Percentiles rank a stretch among this genome's conserved stretches.
Conservation (phyloP, 805 yeast species). For the Wickerhamomyces bovis region DNA sequence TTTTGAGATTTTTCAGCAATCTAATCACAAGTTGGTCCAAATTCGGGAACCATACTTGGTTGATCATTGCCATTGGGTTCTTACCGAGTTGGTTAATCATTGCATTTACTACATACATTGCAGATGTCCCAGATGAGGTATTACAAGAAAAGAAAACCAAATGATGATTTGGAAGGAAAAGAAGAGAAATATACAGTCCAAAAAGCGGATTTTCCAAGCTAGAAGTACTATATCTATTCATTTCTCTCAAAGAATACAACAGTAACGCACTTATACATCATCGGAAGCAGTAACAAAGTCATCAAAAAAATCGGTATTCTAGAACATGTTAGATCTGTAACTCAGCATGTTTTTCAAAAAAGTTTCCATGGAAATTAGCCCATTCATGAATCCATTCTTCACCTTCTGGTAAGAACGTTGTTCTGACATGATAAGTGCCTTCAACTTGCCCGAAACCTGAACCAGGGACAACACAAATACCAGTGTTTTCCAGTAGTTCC, state of each 20-base stretch:
- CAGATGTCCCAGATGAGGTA: neutral
- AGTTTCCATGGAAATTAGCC: conserved; percentile 70
- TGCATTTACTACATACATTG: conserved; percentile 22
- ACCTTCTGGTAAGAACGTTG: conserved; percentile 96
- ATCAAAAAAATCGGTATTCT: neutral
- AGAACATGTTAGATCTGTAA: neutral
- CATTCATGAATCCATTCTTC: conserved; percentile 79
- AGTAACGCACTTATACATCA: neutral
- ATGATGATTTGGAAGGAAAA: neutral
- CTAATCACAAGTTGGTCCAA: conserved; percentile 60
- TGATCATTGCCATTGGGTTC: conserved; percentile 69
- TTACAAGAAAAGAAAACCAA: conserved; percentile 6
- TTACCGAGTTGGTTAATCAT: conserved; percentile 67
- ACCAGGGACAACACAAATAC: conserved; percentile 97
- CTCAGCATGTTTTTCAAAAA: conserved; percentile 35
- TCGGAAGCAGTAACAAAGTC: neutral
- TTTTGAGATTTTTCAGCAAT: conserved; percentile 33
- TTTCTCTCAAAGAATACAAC: neutral
- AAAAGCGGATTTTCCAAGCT: too few relatives aligned
- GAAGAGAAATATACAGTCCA: neutral
- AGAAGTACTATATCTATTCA: too few relatives aligned
- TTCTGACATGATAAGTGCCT: conserved; percentile 89
- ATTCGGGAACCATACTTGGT: conserved; percentile 83
- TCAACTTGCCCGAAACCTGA: conserved; percentile 92
- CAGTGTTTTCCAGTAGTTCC: conserved; percentile 77